Conservation (phyloP, 2,329 filamentous ascomycete genomes). For the Arachnomyces sp. region DNA sequence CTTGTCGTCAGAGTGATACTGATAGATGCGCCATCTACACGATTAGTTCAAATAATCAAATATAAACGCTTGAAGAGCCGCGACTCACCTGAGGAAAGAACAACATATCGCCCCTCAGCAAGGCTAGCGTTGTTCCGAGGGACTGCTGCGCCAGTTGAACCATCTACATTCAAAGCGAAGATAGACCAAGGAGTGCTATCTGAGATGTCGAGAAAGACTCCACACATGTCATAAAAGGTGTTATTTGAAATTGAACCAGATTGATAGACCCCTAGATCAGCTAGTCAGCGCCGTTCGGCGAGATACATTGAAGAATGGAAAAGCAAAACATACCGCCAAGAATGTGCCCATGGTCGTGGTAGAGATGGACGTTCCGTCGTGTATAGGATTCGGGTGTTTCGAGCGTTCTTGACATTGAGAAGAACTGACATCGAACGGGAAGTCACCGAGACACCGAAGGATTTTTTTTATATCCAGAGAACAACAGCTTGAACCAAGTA, state of each 20-base stretch:
- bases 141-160: constrained; percentile 1
- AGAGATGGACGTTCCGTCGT: constrained; percentile 4
- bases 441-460: too few relatives aligned
- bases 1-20: not conserved
- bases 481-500: too few relatives aligned
- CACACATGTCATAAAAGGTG: constrained; percentile 1
- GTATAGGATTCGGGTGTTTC: too few relatives aligned
- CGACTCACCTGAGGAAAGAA: not conserved
- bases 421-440: too few relatives aligned
- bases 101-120: not conserved
- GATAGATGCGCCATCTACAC: not conserved
- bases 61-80: not conserved
- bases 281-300: not conserved
- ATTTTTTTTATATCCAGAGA: too few relatives aligned
- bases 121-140: not conserved
- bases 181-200: not conserved
- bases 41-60: not conserved
- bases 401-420: too few relatives aligned
- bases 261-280: not conserved
- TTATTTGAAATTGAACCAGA: not conserved
- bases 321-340: constrained; percentile 1
- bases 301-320: not conserved
- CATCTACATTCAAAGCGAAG: constrained; percentile 1
- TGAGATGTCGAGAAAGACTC: not conserved
- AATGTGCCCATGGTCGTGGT: constrained; percentile 1